Evolutionary conservation across 148 eudicot genomes (phyloP).

Genomic region (Rhododendron williamsianum): DNA sequence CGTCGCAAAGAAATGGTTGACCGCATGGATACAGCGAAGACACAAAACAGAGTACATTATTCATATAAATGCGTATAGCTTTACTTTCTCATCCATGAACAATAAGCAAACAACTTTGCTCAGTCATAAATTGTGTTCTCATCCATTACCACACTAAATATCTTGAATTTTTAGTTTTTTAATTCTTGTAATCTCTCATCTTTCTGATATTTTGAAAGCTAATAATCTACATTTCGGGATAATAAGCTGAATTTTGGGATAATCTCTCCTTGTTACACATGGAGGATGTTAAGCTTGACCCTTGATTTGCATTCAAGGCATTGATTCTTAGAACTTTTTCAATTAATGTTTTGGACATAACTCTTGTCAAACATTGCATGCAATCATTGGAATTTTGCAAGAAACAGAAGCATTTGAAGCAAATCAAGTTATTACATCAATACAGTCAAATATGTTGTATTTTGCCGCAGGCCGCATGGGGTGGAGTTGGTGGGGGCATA

Average conservation of each 20-base stretch:
- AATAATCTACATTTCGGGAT: not conserved
- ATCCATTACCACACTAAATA: not conserved
- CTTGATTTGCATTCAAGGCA: not conserved
- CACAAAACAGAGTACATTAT: conserved; percentile 31
- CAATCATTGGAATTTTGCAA: not conserved
- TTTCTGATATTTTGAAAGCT: not conserved
- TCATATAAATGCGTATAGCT: not conserved
- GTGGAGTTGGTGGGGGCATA: not conserved
- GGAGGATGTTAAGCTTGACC: not conserved
- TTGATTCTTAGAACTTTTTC: not conserved
- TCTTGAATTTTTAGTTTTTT: not conserved
- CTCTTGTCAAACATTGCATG: not conserved
- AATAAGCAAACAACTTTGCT: not conserved
- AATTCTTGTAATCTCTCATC: not conserved
- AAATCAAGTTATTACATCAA: not conserved
- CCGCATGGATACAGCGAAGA: conserved; percentile 34
- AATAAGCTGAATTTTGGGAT: not conserved
- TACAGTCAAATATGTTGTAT: not conserved
- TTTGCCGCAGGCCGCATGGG: not conserved
- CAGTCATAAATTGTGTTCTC: not conserved
- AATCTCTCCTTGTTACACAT: not conserved
- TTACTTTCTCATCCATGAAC: not conserved
- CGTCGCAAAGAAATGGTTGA: conserved; percentile 71
- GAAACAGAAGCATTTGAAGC: conserved; percentile 2
- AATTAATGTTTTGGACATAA: not conserved